A percentile compares a stretch with the other conserved stretches of the same genome.
These are phyloP conservation scores for Russula abietina DNA, from an alignment of 768 basidiomycete species.

Conservation along the genomic window DNA sequence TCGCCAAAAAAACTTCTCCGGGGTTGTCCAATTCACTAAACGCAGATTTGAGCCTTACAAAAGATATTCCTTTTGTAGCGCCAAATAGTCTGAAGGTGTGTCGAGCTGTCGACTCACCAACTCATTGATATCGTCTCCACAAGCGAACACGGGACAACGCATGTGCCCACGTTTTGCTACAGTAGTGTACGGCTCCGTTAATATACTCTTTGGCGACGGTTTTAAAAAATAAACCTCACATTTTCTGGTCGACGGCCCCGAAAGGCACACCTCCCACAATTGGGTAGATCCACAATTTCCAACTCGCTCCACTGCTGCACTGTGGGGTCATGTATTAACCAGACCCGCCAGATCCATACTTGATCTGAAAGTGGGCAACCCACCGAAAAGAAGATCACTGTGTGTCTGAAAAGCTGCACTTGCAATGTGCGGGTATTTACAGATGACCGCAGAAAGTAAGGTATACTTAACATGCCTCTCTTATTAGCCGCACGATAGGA, in stretches of 20 bases:
- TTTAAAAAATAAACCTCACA: slow-evolving; percentile 1
- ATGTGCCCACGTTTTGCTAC: background rate
- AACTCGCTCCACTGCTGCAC: slow-evolving; percentile 21
- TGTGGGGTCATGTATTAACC: background rate
- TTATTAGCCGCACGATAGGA: background rate
- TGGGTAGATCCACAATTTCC: slow-evolving; percentile 21
- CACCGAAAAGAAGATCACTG: slow-evolving; percentile 24
- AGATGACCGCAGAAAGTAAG: background rate
- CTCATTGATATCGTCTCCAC: slow-evolving; percentile 16
- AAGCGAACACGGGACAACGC: slow-evolving; percentile 14
- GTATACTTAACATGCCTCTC: slow-evolving; percentile 4
- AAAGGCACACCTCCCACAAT: slow-evolving; percentile 22
- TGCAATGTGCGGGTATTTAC: slow-evolving; percentile 13
- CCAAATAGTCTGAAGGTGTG: too few relatives aligned
- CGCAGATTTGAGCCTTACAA: slow-evolving; percentile 13
- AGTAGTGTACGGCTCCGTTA: background rate
- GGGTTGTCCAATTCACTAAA: slow-evolving; percentile 10
- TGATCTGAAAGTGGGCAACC: background rate
- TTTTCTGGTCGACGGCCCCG: slow-evolving; percentile 15
- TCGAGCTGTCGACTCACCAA: slow-evolving; percentile 20
- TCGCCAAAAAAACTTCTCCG: slow-evolving; percentile 18
- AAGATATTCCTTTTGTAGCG: background rate
- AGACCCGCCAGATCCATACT: background rate
- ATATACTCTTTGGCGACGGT: background rate
- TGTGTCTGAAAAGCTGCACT: slow-evolving; percentile 22